A percentile compares a stretch with the other conserved stretches of the same genome.
These are phyloP conservation scores for Sphaerulina populicola DNA, from an alignment of 2,329 filamentous ascomycete species.

Conservation along the genomic window DNA sequence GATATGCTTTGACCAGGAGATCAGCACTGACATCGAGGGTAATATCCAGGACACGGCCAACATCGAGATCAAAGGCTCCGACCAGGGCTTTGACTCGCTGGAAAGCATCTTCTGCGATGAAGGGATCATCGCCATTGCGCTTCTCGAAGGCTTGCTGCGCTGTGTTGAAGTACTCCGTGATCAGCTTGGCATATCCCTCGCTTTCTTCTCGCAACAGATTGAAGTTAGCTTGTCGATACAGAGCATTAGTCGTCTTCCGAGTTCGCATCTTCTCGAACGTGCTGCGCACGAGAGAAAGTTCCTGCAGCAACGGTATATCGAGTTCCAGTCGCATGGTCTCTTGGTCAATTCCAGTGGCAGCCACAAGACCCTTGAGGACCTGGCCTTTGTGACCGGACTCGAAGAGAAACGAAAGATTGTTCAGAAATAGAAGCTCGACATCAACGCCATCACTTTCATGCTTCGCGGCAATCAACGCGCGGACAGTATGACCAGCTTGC, in stretches of 20 bases:
- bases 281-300: conserved; percentile 71
- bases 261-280: conserved; percentile 77
- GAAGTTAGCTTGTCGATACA: conserved; percentile 95
- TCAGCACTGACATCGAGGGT: conserved; percentile 92
- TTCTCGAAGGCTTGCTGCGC: conserved; percentile 49
- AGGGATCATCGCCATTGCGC: conserved; percentile 65
- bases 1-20: conserved; percentile 81
- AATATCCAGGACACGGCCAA: conserved; percentile 87
- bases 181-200: conserved; percentile 91
- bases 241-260: conserved; percentile 80
- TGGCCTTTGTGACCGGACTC: conserved; percentile 57
- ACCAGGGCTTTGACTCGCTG: conserved; percentile 90
- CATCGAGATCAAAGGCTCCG: conserved; percentile 92
- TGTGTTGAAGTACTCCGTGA: conserved; percentile 90
- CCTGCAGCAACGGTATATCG: conserved; percentile 67
- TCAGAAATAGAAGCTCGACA: conserved; percentile 60
- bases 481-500: conserved; percentile 64
- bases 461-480: conserved; percentile 59
- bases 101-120: conserved; percentile 75
- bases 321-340: conserved; percentile 69
- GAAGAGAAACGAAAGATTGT: conserved; percentile 70
- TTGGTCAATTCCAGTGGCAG: conserved; percentile 63
- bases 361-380: conserved; percentile 58
- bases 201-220: conserved; percentile 91
- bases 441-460: conserved; percentile 41